A percentile compares a stretch with the other conserved stretches of the same genome.
Evolutionary conservation across 1,284 basidiomycete species (phyloP).

Genomic region (Sphaerobolus stellatus): DNA sequence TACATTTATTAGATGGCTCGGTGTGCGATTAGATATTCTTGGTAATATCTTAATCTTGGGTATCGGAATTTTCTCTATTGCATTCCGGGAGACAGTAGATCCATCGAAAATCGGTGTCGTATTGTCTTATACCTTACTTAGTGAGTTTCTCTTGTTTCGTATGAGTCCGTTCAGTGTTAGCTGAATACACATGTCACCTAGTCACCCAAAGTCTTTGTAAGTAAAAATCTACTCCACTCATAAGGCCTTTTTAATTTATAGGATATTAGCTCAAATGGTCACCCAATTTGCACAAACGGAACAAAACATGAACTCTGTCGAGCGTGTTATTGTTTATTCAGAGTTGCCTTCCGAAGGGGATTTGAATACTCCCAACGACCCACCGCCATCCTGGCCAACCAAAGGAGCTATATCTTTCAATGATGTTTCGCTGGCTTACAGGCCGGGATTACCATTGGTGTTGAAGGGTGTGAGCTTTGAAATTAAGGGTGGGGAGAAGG

Average conservation of each 20-base stretch:
- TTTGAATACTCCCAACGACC: constrained; percentile 43
- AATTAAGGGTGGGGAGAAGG: constrained; percentile 70
- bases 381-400: constrained; percentile 66
- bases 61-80: constrained; percentile 67
- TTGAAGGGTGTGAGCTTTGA: constrained; percentile 65
- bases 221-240: constrained; percentile 21
- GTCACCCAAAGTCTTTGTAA: constrained; percentile 58
- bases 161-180: neutral
- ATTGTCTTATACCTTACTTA: constrained; percentile 59
- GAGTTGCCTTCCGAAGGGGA: constrained; percentile 53
- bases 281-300: constrained; percentile 59
- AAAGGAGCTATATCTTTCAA: constrained; percentile 62
- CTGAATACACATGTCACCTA: constrained; percentile 22
- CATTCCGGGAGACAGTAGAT: constrained; percentile 48
- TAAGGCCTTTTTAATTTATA: neutral
- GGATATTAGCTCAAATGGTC: constrained; percentile 50
- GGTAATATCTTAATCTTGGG: constrained; percentile 73
- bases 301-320: constrained; percentile 74
- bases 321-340: constrained; percentile 60
- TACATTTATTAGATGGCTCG: constrained; percentile 42
- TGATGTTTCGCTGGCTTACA: constrained; percentile 65
- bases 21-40: constrained; percentile 56
- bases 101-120: constrained; percentile 61
- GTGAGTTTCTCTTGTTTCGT: constrained; percentile 37
- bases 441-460: constrained; percentile 70